Percentiles rank a stretch among this genome's conserved stretches.
Evolutionary conservation across 2,329 filamentous ascomycete species (phyloP).

Genomic region (Aspergillus sp.): DNA sequence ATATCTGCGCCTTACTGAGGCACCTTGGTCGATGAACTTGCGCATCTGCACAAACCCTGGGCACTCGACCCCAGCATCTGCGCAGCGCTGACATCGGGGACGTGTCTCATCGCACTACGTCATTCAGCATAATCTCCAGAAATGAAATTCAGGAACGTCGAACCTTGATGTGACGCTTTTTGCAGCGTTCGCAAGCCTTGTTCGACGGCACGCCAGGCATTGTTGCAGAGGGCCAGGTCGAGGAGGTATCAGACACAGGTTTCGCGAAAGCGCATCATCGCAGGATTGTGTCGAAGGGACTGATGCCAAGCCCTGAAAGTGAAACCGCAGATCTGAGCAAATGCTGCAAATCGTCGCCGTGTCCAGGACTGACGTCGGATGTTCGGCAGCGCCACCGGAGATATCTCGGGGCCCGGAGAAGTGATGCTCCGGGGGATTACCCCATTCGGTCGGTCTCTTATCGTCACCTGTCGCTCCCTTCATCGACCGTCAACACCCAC

Average conservation of each 20-base stretch:
- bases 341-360: not conserved
- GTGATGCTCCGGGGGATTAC: not conserved
- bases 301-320: not conserved
- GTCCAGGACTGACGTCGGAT: not conserved
- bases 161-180: constrained; percentile 42
- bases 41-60: constrained; percentile 45
- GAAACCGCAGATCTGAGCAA: not conserved
- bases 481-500: not conserved
- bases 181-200: constrained; percentile 41
- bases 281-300: not conserved
- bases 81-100: constrained; percentile 40
- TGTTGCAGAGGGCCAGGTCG: constrained; percentile 3
- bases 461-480: not conserved
- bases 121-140: not conserved
- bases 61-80: constrained; percentile 38
- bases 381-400: not conserved
- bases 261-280: not conserved
- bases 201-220: constrained; percentile 44
- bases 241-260: not conserved
- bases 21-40: constrained; percentile 46
- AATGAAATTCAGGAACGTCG: not conserved
- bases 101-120: constrained; percentile 42
- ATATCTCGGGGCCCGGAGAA: not conserved
- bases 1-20: constrained; percentile 40
- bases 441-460: not conserved